A percentile compares a stretch with the other conserved stretches of the same genome.
These are phyloP conservation scores for Yarrowia sp. DNA, from an alignment of 805 yeast species.

Conservation along the genomic window DNA sequence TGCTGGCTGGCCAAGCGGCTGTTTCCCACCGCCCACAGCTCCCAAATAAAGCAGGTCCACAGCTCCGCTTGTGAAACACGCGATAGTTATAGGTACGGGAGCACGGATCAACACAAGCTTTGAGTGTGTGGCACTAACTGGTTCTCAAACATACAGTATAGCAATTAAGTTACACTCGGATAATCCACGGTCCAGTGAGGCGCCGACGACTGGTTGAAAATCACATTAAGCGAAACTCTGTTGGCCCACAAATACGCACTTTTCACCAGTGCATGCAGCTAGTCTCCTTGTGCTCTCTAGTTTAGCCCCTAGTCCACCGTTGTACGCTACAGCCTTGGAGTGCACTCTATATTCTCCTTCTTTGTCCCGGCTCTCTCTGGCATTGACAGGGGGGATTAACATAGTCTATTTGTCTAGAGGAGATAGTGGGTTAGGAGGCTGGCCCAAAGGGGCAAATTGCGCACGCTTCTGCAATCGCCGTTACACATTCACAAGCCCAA, in stretches of 20 bases:
- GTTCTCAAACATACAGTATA: constrained; percentile 1
- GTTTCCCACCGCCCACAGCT: no score
- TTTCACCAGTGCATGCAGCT: not conserved
- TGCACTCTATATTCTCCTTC: not conserved
- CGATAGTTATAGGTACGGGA: no score
- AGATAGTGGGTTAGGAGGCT: not conserved
- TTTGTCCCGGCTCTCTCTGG: not conserved
- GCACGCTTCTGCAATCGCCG: not conserved
- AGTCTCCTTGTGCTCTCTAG: not conserved
- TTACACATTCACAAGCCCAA: constrained; percentile 1
- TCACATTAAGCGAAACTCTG: constrained; percentile 5
- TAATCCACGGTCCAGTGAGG: not conserved
- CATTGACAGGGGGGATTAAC: constrained; percentile 12
- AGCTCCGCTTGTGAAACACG: not conserved
- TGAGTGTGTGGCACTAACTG: not conserved
- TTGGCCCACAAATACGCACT: not conserved
- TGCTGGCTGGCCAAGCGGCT: not conserved
- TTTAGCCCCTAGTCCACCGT: no score
- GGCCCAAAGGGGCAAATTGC: constrained; percentile 5
- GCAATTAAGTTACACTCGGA: constrained; percentile 14
- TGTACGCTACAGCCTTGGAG: not conserved
- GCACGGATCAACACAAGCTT: not conserved
- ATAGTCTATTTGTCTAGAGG: not conserved
- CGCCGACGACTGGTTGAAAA: not conserved
- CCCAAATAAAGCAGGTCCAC: no score